Evolutionary conservation across 116 monocot genomes (phyloP).

Genomic region (Cymodocea nodosa): DNA sequence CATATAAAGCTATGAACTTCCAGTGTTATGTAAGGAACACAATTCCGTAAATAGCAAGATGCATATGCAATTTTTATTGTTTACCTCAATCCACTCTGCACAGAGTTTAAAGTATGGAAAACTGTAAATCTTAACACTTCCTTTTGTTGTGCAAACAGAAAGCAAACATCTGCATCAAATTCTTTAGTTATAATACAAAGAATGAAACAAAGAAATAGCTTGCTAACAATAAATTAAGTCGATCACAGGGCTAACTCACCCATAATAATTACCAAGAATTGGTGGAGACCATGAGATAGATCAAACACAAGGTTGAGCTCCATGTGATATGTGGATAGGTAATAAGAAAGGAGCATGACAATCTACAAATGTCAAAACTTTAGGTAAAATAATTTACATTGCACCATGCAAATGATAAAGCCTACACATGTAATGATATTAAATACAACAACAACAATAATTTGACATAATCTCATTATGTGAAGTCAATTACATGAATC

Average conservation of each 20-base stretch:
- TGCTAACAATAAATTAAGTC: background rate
- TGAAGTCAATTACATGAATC: no score
- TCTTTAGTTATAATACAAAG: background rate
- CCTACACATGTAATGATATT: no score
- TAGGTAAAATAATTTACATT: background rate
- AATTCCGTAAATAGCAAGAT: background rate
- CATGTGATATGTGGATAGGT: constrained; percentile 45
- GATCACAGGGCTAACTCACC: constrained; percentile 23
- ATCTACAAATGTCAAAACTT: constrained; percentile 30
- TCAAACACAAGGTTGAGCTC: constrained; percentile 52
- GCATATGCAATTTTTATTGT: background rate
- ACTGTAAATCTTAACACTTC: constrained; percentile 69
- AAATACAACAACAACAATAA: no score
- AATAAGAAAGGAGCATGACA: constrained; percentile 36
- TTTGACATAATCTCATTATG: no score
- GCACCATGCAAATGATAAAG: no score
- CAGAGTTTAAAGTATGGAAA: constrained; percentile 58
- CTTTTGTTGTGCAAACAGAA: constrained; percentile 71
- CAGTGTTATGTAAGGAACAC: background rate
- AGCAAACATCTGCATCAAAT: constrained; percentile 58
- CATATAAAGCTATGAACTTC: no score
- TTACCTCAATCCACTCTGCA: constrained; percentile 85
- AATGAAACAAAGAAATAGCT: background rate
- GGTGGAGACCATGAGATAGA: constrained; percentile 88
- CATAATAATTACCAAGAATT: constrained; percentile 66